Base-by-base conservation (phyloP, 768 basidiomycete species). In the Russula virescens region DNA sequence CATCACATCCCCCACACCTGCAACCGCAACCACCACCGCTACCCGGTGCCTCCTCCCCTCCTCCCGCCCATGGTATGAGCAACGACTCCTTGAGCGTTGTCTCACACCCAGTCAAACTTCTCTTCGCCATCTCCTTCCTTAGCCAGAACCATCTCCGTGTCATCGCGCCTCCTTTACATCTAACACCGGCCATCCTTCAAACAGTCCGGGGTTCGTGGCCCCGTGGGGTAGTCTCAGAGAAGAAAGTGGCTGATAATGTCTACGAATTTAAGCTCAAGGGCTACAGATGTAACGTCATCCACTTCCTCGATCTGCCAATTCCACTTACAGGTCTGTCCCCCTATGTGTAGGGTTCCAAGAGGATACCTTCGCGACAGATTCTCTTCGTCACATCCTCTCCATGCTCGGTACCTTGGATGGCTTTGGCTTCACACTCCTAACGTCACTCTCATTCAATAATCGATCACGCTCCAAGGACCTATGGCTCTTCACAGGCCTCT, bases 221-320 rank as follows among this genome's bases (percentile, higher is more conserved):
- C 19, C 80, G 88, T 67, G 89, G 89, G 19, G 87, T 91, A 11
- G 82, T 87, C 9, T 83, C 85, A 0, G 89, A 91, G 72, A 88
- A 85, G 77, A 90, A 87, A 68, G 78, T 89, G 2, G 86, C 81
- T 5, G 83, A 86, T 28, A 82, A 82, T 60, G 82, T 84, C 8
- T 91, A 83, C 70, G 89, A 91, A 71, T 91, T 91, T 75, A 90
- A 88, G 73, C 76, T 91, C 55, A 89, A 88, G 68, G 89, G 89
- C 25, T 91, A 91, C 71, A 85, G 81, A 76, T 89, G 89, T 89
- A 71, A 58, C 83, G 75, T 61, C 55, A 42, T 55, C 65, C 62
- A 58, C 59, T 34, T 62, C 45, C 66, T 66, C 55, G 60, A 60
- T 60, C 60, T 58, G 59, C 63, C 64, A 34, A 47, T 35, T 46